phyloP scores from a whole-genome alignment of 257 asterid genomes.

The Verbascum thapsus region DNA sequence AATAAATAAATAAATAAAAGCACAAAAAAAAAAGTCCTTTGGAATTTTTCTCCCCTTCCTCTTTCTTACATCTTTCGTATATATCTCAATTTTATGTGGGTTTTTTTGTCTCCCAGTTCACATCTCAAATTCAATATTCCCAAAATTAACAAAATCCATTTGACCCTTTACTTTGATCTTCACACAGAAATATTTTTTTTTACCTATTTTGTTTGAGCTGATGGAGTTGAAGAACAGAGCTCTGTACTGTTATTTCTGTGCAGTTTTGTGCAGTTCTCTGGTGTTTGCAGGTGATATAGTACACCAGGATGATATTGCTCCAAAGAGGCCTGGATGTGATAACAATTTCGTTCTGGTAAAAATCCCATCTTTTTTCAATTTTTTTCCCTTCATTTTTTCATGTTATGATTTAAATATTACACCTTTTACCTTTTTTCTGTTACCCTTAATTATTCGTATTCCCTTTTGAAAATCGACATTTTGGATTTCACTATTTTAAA shows the following conservation, averaged over 20 bases:
- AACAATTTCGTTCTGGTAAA: slow-evolving; percentile 87
- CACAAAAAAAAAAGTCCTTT: slow-evolving; percentile 38
- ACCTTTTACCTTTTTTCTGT: background rate
- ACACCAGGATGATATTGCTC: slow-evolving; percentile 82
- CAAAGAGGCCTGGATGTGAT: slow-evolving; percentile 79
- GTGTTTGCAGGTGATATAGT: slow-evolving; percentile 86
- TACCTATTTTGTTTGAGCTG: slow-evolving; percentile 14
- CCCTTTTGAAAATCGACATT: background rate
- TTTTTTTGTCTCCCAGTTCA: slow-evolving; percentile 28
- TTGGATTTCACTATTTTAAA: slow-evolving; percentile 10
- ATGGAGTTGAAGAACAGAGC: slow-evolving; percentile 56
- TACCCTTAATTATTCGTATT: background rate
- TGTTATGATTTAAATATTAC: slow-evolving; percentile 11
- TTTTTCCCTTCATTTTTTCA: background rate
- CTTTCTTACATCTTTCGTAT: slow-evolving; percentile 33
- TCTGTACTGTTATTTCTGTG: slow-evolving; percentile 40
- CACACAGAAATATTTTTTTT: slow-evolving; percentile 16
- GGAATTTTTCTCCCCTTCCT: slow-evolving; percentile 23
- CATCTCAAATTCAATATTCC: slow-evolving; percentile 26
- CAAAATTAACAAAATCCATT: slow-evolving; percentile 17
- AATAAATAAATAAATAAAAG: slow-evolving; percentile 4
- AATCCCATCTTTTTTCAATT: slow-evolving; percentile 17
- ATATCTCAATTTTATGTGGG: slow-evolving; percentile 36
- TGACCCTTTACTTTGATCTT: slow-evolving; percentile 45
- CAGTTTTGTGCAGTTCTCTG: slow-evolving; percentile 38